Evolutionary conservation across 129 eudicot species (phyloP), one percentile per base, ranked within the genome.

Genomic region (Lactuca sativa): DNA sequence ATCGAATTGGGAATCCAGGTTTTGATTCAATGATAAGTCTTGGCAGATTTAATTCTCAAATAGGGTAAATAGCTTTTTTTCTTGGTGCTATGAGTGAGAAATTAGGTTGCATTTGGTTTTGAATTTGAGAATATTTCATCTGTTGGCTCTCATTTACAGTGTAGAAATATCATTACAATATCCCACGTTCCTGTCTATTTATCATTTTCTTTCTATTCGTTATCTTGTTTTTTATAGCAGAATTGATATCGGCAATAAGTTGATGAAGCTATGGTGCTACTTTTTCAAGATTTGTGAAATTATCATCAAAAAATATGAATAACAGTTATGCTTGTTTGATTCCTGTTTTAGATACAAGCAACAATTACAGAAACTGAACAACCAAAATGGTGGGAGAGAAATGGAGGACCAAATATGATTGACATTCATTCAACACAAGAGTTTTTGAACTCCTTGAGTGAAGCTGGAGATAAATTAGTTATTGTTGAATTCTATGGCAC

Each of bases 331-430:
- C 16, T 14, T 77, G 14, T 37, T 32, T 34, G 47, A 30, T 59
- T 32, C 17, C 38, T 34, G 12, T 61, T 64, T 69, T 51, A 93
- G 99, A 74, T 86, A 74, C 85, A 80, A 30, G 97, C 99, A 59
- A 74, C 79, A 55, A 78, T 90, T 74, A 83, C 97, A 14, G 92
- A 90, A 83, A 86, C 92, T 25, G 91, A 93, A 62, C 92, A 77
- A 67, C 99, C 99, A 65, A 93, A 93, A 72, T 93, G 99, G 99
- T 93, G 97, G 99, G 97, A 93, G 79, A 89, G 62, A 81, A 89
- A 75, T 54, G 90, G 90, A 2, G 99, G 95, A 64, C 99, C 99
- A 33, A 93, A 93, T 75, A 91, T 91, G 97, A 66, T 91, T 9
- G 97, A 91, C 64, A 91, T 91, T 57, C 95, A 91, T 78, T 91